Evolutionary conservation across 805 yeast genomes (phyloP).

Genomic region (Metschnikowia bowlesiae): DNA sequence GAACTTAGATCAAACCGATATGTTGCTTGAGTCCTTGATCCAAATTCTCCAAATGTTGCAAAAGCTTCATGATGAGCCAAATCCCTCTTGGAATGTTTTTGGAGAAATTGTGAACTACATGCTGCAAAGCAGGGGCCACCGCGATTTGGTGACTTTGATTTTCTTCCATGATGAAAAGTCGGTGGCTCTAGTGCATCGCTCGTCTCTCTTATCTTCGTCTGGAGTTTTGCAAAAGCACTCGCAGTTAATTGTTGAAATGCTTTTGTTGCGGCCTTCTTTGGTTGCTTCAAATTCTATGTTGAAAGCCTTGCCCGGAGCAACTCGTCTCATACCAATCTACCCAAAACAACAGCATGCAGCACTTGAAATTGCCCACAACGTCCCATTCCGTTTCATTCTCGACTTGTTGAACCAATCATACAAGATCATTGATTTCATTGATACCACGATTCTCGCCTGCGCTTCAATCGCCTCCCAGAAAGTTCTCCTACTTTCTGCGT

Average conservation of each 20-base stretch:
- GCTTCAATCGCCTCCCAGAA: conserved; percentile 7
- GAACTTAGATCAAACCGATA: background rate
- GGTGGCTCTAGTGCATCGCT: conserved; percentile 7
- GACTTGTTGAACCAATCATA: conserved; percentile 14
- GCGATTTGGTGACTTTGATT: conserved; percentile 9
- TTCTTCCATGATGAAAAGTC: conserved; percentile 9
- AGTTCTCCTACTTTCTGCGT: conserved; percentile 3
- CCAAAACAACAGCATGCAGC: conserved; percentile 9
- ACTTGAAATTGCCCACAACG: conserved; percentile 8
- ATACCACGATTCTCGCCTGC: conserved; percentile 7
- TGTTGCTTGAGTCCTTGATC: background rate
- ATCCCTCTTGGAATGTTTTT: conserved; percentile 6
- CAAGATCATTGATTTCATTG: background rate
- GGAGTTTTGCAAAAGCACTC: conserved; percentile 7
- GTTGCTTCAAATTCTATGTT: conserved; percentile 3
- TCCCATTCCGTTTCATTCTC: conserved; percentile 11
- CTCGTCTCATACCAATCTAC: conserved; percentile 5
- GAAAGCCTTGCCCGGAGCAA: conserved; percentile 11
- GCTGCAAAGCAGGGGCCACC: conserved; percentile 9
- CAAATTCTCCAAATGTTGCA: conserved; percentile 1
- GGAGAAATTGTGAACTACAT: conserved; percentile 5
- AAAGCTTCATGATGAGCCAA: conserved; percentile 1
- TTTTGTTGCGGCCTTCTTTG: conserved; percentile 6
- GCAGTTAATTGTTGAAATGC: conserved; percentile 6
- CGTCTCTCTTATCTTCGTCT: conserved; percentile 5